Conservation (phyloP, 306 rosid genomes). For the Glycine tomentella region DNA sequence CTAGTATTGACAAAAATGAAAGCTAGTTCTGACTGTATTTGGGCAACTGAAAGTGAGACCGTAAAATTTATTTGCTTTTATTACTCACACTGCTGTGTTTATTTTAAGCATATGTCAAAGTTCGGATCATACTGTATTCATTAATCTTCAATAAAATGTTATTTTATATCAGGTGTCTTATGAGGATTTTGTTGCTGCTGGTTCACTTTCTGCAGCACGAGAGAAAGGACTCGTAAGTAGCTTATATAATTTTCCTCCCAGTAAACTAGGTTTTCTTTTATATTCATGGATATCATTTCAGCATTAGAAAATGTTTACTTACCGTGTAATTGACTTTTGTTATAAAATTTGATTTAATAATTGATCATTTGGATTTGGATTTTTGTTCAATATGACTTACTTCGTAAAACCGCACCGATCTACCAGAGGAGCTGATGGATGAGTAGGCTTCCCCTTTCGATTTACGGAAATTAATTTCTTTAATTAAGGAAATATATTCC, state of each 20-base stretch:
- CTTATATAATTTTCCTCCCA: constrained; percentile 36
- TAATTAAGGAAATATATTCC: constrained; percentile 8
- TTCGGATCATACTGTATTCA: neutral
- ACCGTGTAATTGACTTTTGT: constrained; percentile 23
- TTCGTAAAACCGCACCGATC: too few species aligned
- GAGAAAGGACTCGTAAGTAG: constrained; percentile 94
- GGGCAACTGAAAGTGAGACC: constrained; percentile 20
- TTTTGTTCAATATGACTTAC: constrained; percentile 17
- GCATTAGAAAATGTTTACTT: constrained; percentile 10
- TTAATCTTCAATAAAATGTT: neutral
- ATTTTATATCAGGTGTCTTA: constrained; percentile 74
- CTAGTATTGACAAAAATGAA: constrained; percentile 21
- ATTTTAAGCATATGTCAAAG: constrained; percentile 11
- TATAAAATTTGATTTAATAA: constrained; percentile 24
- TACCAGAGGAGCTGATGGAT: too few species aligned
- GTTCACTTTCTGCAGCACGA: constrained; percentile 91
- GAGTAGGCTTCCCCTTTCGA: too few species aligned
- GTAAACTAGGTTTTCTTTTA: constrained; percentile 7
- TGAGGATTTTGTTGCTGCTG: constrained; percentile 83
- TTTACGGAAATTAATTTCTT: constrained; percentile 30
- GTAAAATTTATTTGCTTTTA: neutral
- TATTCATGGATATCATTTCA: constrained; percentile 2
- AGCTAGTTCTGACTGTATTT: neutral
- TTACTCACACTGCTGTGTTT: neutral
- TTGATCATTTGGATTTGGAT: constrained; percentile 12